Evolutionary conservation across 257 asterid species (phyloP).

Genomic region (Plantago ovata): DNA sequence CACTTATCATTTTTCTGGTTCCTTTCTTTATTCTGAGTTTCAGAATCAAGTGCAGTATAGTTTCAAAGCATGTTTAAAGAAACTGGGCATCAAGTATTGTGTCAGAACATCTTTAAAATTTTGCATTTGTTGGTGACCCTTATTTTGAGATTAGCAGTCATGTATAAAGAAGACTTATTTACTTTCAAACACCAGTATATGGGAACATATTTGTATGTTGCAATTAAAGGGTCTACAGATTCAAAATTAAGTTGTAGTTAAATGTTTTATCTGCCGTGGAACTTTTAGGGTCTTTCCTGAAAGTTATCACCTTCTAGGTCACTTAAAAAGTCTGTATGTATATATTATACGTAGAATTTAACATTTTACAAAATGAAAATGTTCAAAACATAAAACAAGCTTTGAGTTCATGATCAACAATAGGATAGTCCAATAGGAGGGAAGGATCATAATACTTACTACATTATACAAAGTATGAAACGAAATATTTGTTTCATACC

Average conservation of each 20-base stretch:
- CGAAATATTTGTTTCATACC: background rate
- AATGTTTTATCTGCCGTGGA: background rate
- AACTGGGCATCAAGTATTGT: no score
- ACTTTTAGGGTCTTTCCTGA: background rate
- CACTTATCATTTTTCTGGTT: background rate
- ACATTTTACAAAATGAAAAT: background rate
- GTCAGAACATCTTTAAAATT: no score
- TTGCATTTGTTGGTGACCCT: background rate
- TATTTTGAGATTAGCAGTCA: background rate
- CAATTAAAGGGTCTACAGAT: no score
- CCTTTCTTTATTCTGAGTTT: slow-evolving; percentile 9
- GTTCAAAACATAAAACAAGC: background rate
- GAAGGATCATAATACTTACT: no score
- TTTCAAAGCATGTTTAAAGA: background rate
- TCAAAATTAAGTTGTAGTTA: background rate
- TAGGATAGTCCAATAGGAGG: no score
- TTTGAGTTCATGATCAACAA: no score
- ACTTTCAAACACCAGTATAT: no score
- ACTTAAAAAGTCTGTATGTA: background rate
- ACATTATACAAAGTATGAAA: no score
- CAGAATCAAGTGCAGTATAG: no score
- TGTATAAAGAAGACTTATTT: no score
- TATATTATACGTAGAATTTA: background rate
- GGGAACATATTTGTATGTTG: no score
- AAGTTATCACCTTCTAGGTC: background rate